These are phyloP conservation scores for Diplotaxis tenuifolia DNA, from an alignment of 345 rosid genomes.

Conservation along the genomic window DNA sequence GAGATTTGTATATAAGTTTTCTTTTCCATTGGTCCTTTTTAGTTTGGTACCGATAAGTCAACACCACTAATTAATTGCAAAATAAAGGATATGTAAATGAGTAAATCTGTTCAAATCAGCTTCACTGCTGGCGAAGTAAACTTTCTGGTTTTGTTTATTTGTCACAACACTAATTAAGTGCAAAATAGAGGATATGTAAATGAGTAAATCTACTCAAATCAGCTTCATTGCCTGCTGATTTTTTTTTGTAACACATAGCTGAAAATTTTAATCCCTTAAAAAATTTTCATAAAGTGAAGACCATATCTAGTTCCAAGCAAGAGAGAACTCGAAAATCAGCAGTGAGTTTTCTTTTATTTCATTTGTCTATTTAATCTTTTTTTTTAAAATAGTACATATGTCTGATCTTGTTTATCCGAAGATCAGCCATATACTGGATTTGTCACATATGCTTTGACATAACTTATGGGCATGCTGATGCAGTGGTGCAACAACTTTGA, in stretches of 20 bases:
- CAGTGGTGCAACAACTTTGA: slow-evolving; percentile 16
- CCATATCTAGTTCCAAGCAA: neutral
- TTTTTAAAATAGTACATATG: neutral
- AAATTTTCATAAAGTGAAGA: neutral
- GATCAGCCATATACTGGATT: slow-evolving; percentile 4
- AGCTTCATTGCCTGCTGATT: slow-evolving; percentile 5
- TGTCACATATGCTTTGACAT: slow-evolving; percentile 22
- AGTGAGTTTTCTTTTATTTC: neutral
- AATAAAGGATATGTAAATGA: neutral
- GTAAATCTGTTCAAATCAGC: slow-evolving; percentile 8
- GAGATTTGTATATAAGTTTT: slow-evolving; percentile 27
- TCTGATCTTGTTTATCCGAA: neutral
- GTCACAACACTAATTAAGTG: slow-evolving; percentile 11
- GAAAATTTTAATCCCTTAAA: neutral
- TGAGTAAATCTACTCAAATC: slow-evolving; percentile 2
- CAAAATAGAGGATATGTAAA: neutral
- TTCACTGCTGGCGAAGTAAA: slow-evolving; percentile 7
- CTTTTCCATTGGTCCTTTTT: slow-evolving; percentile 8
- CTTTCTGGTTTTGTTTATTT: neutral
- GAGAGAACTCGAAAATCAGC: slow-evolving; percentile 3
- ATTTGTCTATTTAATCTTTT: neutral
- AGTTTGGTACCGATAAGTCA: slow-evolving; percentile 37
- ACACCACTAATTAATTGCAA: slow-evolving; percentile 30
- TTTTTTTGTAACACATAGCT: too few relatives aligned
- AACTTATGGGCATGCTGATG: slow-evolving; percentile 25